Base-by-base conservation (phyloP, 1,284 basidiomycete species). In the Puccinia polysora region DNA sequence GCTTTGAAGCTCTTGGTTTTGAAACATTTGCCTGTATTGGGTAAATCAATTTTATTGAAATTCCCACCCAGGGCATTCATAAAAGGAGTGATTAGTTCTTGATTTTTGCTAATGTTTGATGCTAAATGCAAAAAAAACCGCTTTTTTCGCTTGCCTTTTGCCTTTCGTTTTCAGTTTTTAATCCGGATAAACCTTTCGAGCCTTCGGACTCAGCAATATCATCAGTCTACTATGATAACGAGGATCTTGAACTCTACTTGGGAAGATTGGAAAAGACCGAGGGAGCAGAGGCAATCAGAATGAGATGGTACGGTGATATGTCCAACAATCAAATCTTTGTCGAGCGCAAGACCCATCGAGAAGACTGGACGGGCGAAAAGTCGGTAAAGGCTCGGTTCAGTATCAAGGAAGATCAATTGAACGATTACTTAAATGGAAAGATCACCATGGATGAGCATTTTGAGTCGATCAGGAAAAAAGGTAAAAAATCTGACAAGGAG, bases 281-380 rank as follows among this genome's bases (percentile, higher is more conserved):
- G 82, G 95, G 95, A 4, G 95, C 96, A 4, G 93, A 98, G 81
- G 95, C 96, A 14, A 86, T 98, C 75, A 90, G 95, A 70, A 82
- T 98, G 75, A 86, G 95, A 47, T 98, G 95, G 96, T 98, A 98
- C 80, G 96, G 95, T n/a, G 93, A 93, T 78, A 87, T 88, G 76
- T 85, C 78, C 75, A 81, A 79, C 76, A 81, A 81, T 87, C 77
- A 91, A 87, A 94, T 98, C 75, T 98, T 97, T 78, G 92, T 98
- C 53, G 95, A 98, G 83, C 90, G 96, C 73, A 98, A 98, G 82
- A 98, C 96, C 0, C 95, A 98, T 79, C 86, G 94, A 65, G 95
- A 98, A 81, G 95, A 98, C 80, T 98, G 96, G 95, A 98, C 96
- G 0, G 95, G 95, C 38, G 95, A 98, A 81, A 98, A 97, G 82